A percentile compares a stretch with the other conserved stretches of the same genome.
Conservation (phyloP, 2,329 filamentous ascomycete species). For the Alternaria novae-zelandiae region DNA sequence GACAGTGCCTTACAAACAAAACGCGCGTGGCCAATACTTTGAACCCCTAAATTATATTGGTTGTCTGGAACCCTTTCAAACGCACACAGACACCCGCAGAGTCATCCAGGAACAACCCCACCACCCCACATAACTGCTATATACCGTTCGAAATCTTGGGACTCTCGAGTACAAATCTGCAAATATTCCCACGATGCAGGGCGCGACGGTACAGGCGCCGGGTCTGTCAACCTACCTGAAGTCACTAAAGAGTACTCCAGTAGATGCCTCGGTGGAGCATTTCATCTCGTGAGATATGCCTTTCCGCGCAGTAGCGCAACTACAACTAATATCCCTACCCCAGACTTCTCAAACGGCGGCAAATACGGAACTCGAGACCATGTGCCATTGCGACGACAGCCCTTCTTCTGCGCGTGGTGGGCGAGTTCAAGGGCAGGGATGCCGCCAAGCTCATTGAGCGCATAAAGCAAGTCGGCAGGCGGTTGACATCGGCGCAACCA, state of each 20-base stretch:
- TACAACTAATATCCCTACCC: conserved; percentile 1
- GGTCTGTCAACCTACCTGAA: conserved; percentile 80
- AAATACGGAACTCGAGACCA: conserved; percentile 85
- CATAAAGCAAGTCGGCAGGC: conserved; percentile 78
- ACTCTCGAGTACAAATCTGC: not conserved
- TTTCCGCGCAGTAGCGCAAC: not conserved
- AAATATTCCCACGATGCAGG: conserved; percentile 29
- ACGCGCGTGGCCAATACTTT: not conserved
- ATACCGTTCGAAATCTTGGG: conserved; percentile 5
- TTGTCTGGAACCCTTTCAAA: not conserved
- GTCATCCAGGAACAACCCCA: conserved; percentile 18
- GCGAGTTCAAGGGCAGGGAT: conserved; percentile 78
- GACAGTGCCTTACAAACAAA: not conserved
- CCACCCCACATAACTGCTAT: conserved; percentile 23
- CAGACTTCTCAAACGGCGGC: conserved; percentile 86
- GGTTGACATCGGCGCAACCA: conserved; percentile 82
- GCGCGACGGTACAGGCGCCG: conserved; percentile 61
- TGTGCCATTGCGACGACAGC: conserved; percentile 92
- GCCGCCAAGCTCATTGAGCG: conserved; percentile 79
- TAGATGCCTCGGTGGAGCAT: conserved; percentile 83
- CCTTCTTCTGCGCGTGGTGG: conserved; percentile 85
- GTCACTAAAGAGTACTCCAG: conserved; percentile 70
- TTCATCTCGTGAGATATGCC: conserved; percentile 73
- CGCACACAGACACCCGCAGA: not conserved
- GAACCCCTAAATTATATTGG: not conserved